A percentile compares a stretch with the other conserved stretches of the same genome.
Conservation (phyloP, 345 rosid species). For the Microcos paniculata region DNA sequence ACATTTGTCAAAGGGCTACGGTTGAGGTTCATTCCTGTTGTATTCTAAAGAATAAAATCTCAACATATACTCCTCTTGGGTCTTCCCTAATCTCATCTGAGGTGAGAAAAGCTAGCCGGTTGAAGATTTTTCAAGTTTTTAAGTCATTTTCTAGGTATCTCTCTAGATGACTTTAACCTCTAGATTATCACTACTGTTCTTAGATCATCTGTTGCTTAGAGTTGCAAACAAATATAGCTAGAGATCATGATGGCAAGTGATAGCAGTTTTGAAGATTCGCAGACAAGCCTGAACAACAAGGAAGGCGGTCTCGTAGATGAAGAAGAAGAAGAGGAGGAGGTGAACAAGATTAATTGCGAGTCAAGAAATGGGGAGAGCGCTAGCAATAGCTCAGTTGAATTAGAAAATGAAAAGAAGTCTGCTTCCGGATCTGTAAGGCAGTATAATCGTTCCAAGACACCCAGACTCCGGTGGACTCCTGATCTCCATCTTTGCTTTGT, state of each 20-base stretch:
- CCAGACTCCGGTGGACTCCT: constrained; percentile 79
- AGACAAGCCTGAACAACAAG: constrained; percentile 27
- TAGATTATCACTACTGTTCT: background rate
- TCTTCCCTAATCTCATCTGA: background rate
- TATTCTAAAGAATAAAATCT: constrained; percentile 12
- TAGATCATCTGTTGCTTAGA: background rate
- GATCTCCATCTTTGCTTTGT: constrained; percentile 83
- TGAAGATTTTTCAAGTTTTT: background rate
- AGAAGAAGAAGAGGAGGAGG: constrained; percentile 38
- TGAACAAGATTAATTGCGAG: constrained; percentile 24
- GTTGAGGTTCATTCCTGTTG: constrained; percentile 17
- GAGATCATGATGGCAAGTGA: background rate
- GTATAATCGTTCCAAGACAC: constrained; percentile 65
- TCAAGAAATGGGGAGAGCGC: constrained; percentile 28
- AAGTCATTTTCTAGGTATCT: background rate
- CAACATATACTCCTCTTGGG: background rate
- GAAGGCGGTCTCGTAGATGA: constrained; percentile 13
- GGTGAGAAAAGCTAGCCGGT: background rate
- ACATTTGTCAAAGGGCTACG: constrained; percentile 34
- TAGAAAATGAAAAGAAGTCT: constrained; percentile 31
- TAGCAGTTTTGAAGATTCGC: constrained; percentile 31
- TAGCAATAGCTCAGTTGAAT: constrained; percentile 60
- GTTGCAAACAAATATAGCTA: background rate
- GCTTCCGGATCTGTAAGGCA: constrained; percentile 62
- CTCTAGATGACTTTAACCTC: background rate